Evolutionary conservation across 2,329 filamentous ascomycete genomes (phyloP), one percentile per base, ranked within the genome.

Genomic region (Scytalidium lignicola): DNA sequence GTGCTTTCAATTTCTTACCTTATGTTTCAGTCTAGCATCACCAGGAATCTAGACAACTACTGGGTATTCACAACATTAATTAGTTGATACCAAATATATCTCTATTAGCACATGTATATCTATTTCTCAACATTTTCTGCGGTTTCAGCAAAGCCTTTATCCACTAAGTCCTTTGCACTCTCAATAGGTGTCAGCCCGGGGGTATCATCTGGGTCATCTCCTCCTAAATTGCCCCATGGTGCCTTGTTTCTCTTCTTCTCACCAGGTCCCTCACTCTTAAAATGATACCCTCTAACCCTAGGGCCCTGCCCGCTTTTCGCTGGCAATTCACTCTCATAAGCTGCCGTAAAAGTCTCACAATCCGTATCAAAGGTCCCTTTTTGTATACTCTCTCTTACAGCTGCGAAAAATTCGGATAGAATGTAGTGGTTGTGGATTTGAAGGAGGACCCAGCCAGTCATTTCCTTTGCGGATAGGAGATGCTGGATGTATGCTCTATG

Each of bases 361-460:
- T 66, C 68, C 3, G 71, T 71, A 47, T 81, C 78, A 60, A 96
- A 96, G 0, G 66, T 70, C 1, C 71, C 67, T 0, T 66, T 65
- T 28, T 67, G 65, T 15, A 97, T 84, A 48, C 82, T 82, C 1
- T 68, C 63, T 18, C 92, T 82, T 6, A 96, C 73, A 0, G 74
- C 78, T 0, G 72, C 67, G 66, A 97, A 96, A 71, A 97, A 96
- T 0, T 70, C 61, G 42, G 80, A 76, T 47, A 95, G 68, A 7
- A 86, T 70, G 52, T 83, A 76, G 65, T 95, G 84, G 65, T 99
- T 99, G 70, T 99, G 93, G 3, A 96, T 78, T 66, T 97, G 92
- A 7, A 99, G 75, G 7, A 99, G 75, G 0, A 86, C 88, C 93
- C 93, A 99, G 20, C 86, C 92, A 3, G 96, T 81, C 93, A 99